Evolutionary conservation across 345 rosid genomes (phyloP).

Genomic region (Citropsis articulata): DNA sequence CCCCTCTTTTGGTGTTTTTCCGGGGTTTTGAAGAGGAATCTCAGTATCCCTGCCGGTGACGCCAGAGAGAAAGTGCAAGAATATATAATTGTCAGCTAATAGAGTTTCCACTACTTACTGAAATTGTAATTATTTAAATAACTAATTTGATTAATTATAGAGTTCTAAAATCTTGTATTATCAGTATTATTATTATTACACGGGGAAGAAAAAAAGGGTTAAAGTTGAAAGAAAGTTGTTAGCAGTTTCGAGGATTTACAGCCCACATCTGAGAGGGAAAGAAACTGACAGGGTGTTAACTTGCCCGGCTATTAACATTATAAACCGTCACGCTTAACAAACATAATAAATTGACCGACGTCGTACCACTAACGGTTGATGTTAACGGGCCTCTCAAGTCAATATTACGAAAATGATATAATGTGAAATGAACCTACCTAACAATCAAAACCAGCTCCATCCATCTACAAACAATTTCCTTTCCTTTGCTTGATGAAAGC

Average conservation of each 20-base stretch:
- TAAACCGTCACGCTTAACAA: neutral
- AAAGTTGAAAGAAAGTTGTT: too few relatives aligned
- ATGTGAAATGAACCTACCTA: neutral
- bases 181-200: too few relatives aligned
- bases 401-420: neutral
- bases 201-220: too few relatives aligned
- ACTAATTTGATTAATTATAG: neutral
- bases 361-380: neutral
- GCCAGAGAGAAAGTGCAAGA: neutral
- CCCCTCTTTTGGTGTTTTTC: neutral
- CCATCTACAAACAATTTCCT: neutral
- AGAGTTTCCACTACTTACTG: neutral
- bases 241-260: neutral
- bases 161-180: neutral
- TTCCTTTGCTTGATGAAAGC: too few relatives aligned
- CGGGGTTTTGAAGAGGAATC: neutral
- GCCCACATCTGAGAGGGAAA: neutral
- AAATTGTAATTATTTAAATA: neutral
- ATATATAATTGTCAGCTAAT: neutral
- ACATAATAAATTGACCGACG: neutral
- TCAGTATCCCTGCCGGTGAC: neutral
- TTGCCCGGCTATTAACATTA: neutral
- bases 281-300: neutral
- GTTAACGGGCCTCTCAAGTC: neutral
- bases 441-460: neutral